Evolutionary conservation across 495 filamentous ascomycete species (phyloP).

Genomic region (Annulohypoxylon bovei): DNA sequence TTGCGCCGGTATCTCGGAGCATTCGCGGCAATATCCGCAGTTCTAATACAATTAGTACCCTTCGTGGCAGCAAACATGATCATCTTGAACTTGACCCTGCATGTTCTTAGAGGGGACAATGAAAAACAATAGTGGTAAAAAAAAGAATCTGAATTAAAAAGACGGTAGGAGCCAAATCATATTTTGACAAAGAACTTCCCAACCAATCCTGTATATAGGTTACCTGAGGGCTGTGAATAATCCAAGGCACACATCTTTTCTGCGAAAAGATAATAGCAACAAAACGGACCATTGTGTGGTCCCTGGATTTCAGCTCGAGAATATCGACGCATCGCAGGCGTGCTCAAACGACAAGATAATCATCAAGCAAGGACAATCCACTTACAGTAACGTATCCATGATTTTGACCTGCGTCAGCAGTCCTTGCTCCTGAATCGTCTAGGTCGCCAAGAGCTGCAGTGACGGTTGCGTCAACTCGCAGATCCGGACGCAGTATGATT

Average conservation of each 20-base stretch:
- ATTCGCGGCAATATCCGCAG: conserved; percentile 86
- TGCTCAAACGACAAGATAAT: conserved; percentile 25
- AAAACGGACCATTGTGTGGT: conserved; percentile 5
- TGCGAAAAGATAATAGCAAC: neutral
- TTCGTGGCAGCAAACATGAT: conserved; percentile 17
- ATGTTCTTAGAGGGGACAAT: conserved; percentile 1
- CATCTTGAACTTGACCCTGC: conserved; percentile 26
- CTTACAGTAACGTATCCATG: conserved; percentile 88
- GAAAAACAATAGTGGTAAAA: neutral
- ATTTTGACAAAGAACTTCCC: neutral
- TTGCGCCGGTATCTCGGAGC: conserved; percentile 83
- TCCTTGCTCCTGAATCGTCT: conserved; percentile 14
- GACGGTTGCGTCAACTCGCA: neutral
- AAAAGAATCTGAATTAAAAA: neutral
- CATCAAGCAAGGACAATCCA: conserved; percentile 35
- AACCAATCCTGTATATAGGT: neutral
- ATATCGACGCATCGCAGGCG: neutral
- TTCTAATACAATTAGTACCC: conserved; percentile 58
- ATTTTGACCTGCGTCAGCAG: conserved; percentile 10
- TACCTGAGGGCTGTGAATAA: neutral
- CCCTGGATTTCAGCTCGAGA: conserved; percentile 1
- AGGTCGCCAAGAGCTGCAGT: conserved; percentile 2
- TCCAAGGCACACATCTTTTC: neutral
- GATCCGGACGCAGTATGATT: neutral
- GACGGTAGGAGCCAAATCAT: neutral